Conservation (phyloP, 1,284 basidiomycete genomes). For the Trichosporon sp. region DNA sequence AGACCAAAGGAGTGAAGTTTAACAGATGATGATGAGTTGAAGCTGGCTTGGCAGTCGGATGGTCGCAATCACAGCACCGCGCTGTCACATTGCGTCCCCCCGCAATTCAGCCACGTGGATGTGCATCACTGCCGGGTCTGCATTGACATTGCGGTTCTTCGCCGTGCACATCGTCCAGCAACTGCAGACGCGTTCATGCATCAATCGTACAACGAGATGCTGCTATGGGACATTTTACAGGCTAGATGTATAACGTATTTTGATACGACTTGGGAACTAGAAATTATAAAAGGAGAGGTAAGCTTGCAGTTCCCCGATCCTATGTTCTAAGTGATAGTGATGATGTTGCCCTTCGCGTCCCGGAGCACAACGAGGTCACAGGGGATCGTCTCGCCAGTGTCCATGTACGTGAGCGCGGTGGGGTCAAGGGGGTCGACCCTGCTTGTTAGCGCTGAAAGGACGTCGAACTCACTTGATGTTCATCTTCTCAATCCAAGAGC, state of each 20-base stretch:
- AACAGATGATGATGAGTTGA: slow-evolving; percentile 4
- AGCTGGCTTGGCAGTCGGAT: not conserved
- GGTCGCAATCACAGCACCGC: slow-evolving; percentile 7
- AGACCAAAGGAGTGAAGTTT: not conserved
- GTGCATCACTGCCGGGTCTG: not conserved
- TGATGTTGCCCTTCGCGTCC: slow-evolving; percentile 73
- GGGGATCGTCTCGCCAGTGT: slow-evolving; percentile 90
- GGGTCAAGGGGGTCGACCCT: slow-evolving; percentile 77
- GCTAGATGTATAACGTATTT: slow-evolving; percentile 10
- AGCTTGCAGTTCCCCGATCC: not conserved
- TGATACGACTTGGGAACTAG: slow-evolving; percentile 52
- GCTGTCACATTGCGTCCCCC: slow-evolving; percentile 15
- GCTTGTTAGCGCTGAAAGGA: not conserved
- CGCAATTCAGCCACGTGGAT: slow-evolving; percentile 13
- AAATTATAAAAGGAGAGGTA: slow-evolving; percentile 57
- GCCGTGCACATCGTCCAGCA: not conserved
- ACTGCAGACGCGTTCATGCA: not conserved
- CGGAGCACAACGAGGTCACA: slow-evolving; percentile 87
- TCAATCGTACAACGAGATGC: slow-evolving; percentile 17
- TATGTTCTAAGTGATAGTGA: slow-evolving; percentile 70
- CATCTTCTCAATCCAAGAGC: slow-evolving; percentile 90
- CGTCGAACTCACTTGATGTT: slow-evolving; percentile 64
- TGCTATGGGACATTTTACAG: slow-evolving; percentile 12
- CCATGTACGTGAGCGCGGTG: slow-evolving; percentile 84
- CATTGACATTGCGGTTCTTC: not conserved